phyloP scores from a whole-genome alignment of 202 grass and related monocot genomes.

The Panicum virgatum region DNA sequence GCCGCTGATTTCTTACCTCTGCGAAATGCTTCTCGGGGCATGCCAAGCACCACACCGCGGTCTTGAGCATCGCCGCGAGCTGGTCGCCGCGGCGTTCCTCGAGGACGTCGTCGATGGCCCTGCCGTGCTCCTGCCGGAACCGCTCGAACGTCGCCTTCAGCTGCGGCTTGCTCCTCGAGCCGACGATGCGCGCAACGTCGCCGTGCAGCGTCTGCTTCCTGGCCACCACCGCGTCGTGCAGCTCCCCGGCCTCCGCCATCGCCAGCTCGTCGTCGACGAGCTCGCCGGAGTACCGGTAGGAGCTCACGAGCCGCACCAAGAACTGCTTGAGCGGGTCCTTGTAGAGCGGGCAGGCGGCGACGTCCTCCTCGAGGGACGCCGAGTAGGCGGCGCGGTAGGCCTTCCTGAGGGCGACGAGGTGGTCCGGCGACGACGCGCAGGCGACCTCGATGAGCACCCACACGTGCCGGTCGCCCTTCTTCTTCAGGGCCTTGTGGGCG shows the following conservation, averaged over 20 bases:
- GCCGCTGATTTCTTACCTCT: slow-evolving; percentile 43
- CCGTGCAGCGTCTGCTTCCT: slow-evolving; percentile 50
- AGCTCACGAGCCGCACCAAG: slow-evolving; percentile 69
- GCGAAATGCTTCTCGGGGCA: slow-evolving; percentile 85
- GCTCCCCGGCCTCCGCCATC: slow-evolving; percentile 54
- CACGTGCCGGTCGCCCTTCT: slow-evolving; percentile 45
- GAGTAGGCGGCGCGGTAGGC: slow-evolving; percentile 67
- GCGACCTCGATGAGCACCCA: slow-evolving; percentile 83
- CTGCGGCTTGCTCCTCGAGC: slow-evolving; percentile 81
- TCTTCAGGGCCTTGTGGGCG: slow-evolving; percentile 59
- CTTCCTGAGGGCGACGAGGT: slow-evolving; percentile 88
- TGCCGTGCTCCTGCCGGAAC: slow-evolving; percentile 60
- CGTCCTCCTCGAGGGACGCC: slow-evolving; percentile 81
- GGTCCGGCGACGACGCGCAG: slow-evolving; percentile 82
- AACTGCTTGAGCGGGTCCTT: slow-evolving; percentile 63
- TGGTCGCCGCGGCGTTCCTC: slow-evolving; percentile 30
- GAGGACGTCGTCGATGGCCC: slow-evolving; percentile 61
- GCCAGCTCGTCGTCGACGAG: slow-evolving; percentile 52
- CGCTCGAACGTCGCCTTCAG: slow-evolving; percentile 62
- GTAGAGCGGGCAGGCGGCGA: slow-evolving; percentile 56
- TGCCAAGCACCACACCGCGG: slow-evolving; percentile 63
- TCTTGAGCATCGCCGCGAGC: slow-evolving; percentile 62
- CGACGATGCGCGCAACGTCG: slow-evolving; percentile 66
- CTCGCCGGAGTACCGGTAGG: slow-evolving; percentile 72
- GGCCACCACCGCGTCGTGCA: slow-evolving; percentile 49